Conservation (phyloP, 495 filamentous ascomycete species). For the Xylaria cubensis region DNA sequence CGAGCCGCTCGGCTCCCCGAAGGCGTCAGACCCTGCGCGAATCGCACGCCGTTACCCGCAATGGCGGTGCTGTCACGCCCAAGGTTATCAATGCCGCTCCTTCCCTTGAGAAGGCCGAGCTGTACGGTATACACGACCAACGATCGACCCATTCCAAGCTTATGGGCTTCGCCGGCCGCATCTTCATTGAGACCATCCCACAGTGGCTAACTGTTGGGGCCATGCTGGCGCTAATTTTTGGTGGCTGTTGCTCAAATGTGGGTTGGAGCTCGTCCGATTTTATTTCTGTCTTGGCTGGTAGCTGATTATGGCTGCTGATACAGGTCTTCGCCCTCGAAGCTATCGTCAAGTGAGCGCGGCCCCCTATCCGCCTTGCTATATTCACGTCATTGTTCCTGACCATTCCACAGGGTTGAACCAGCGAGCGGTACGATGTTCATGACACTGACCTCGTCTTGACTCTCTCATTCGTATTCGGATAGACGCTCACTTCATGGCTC, state of each 20-base stretch:
- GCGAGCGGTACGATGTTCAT: slow-evolving; percentile 57
- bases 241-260: slow-evolving; percentile 98
- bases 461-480: slow-evolving; percentile 9
- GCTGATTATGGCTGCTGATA: slow-evolving; percentile 34
- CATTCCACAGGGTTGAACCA: slow-evolving; percentile 60
- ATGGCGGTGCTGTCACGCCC: slow-evolving; percentile 35
- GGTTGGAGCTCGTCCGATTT: slow-evolving; percentile 29
- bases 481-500: slow-evolving; percentile 26
- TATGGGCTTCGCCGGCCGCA: slow-evolving; percentile 60
- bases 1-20: slow-evolving; percentile 42
- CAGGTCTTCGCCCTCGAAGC: slow-evolving; percentile 93
- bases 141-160: slow-evolving; percentile 59
- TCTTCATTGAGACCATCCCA: slow-evolving; percentile 68
- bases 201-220: slow-evolving; percentile 70
- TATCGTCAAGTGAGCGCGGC: slow-evolving; percentile 79
- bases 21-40: slow-evolving; percentile 44
- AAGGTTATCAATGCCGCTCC: slow-evolving; percentile 61
- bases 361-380: slow-evolving; percentile 24
- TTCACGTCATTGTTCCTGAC: slow-evolving; percentile 34
- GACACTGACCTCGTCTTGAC: slow-evolving; percentile 13
- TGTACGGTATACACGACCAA: slow-evolving; percentile 63
- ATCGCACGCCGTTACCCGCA: slow-evolving; percentile 42
- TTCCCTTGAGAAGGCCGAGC: slow-evolving; percentile 61
- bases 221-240: slow-evolving; percentile 91
- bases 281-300: slow-evolving; percentile 6